A percentile compares a stretch with the other conserved stretches of the same genome.
phyloP scores from a whole-genome alignment of 2,329 filamentous ascomycete species.

The Balansia obtecta region DNA sequence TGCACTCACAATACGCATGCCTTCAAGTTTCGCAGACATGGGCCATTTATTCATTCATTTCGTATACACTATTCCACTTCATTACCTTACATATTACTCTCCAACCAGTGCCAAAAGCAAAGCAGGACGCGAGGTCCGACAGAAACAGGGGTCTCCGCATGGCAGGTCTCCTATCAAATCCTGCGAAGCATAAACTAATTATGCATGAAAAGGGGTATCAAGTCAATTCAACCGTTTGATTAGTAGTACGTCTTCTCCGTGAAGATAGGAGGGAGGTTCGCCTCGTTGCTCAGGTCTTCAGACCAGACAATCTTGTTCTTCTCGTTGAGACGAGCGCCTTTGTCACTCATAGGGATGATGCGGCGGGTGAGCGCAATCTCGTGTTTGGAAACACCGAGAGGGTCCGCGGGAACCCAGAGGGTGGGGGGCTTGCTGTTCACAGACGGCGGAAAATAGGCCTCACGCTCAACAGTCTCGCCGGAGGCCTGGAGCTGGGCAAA shows the following conservation, averaged over 20 bases:
- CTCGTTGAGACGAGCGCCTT: constrained; percentile 56
- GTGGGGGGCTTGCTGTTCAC: constrained; percentile 48
- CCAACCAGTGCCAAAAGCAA: background rate
- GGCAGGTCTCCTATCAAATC: background rate
- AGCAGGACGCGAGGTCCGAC: background rate
- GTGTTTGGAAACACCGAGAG: constrained; percentile 54
- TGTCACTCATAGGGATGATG: constrained; percentile 60
- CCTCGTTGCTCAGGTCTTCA: constrained; percentile 14
- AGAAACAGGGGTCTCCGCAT: background rate
- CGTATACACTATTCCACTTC: too few relatives aligned
- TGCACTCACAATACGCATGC: too few relatives aligned
- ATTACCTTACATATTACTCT: too few relatives aligned
- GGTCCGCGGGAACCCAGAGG: constrained; percentile 67
- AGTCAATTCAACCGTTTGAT: background rate
- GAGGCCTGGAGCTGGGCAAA: constrained; percentile 43
- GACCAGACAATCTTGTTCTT: constrained; percentile 39
- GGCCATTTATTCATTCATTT: too few relatives aligned
- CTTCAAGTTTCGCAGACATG: too few relatives aligned
- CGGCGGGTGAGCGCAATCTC: constrained; percentile 56
- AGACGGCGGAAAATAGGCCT: constrained; percentile 63
- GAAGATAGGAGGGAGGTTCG: constrained; percentile 31
- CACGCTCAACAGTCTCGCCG: constrained; percentile 42
- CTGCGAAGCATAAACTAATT: background rate
- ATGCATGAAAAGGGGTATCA: constrained; percentile 8
- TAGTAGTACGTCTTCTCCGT: constrained; percentile 33